Evolutionary conservation across 805 yeast species (phyloP).

Genomic region (Barnettozyma salicaria): DNA sequence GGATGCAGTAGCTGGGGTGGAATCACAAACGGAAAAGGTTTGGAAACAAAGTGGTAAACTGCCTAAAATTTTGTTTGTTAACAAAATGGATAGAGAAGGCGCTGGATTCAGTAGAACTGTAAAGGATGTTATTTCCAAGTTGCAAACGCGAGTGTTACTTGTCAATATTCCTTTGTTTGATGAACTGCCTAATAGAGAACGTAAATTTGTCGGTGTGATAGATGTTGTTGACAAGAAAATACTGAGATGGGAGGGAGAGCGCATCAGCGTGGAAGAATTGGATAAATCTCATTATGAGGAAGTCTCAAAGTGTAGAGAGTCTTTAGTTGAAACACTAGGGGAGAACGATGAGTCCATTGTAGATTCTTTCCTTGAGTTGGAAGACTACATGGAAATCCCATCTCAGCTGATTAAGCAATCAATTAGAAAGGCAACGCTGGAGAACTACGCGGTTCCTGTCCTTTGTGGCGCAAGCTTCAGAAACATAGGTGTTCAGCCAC

Average conservation of each 20-base stretch:
- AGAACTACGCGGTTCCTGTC: constrained; percentile 61
- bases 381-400: constrained; percentile 65
- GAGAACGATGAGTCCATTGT: constrained; percentile 76
- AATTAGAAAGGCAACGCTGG: constrained; percentile 57
- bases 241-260: constrained; percentile 46
- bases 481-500: constrained; percentile 92
- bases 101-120: constrained; percentile 92
- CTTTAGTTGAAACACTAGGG: constrained; percentile 77
- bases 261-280: constrained; percentile 43
- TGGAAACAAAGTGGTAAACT: constrained; percentile 83
- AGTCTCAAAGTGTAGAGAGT: constrained; percentile 53
- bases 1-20: constrained; percentile 97
- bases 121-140: constrained; percentile 68
- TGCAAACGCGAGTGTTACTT: constrained; percentile 67
- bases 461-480: constrained; percentile 89
- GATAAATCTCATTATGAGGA: constrained; percentile 40
- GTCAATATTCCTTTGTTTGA: constrained; percentile 74
- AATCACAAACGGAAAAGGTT: constrained; percentile 95
- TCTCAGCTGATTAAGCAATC: constrained; percentile 47
- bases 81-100: constrained; percentile 95
- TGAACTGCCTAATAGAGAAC: constrained; percentile 33
- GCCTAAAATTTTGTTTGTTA: constrained; percentile 76
- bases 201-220: constrained; percentile 59
- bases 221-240: constrained; percentile 65
- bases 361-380: constrained; percentile 70